Base-by-base conservation (phyloP, 495 filamentous ascomycete species). In the Penicillium ucsense region DNA sequence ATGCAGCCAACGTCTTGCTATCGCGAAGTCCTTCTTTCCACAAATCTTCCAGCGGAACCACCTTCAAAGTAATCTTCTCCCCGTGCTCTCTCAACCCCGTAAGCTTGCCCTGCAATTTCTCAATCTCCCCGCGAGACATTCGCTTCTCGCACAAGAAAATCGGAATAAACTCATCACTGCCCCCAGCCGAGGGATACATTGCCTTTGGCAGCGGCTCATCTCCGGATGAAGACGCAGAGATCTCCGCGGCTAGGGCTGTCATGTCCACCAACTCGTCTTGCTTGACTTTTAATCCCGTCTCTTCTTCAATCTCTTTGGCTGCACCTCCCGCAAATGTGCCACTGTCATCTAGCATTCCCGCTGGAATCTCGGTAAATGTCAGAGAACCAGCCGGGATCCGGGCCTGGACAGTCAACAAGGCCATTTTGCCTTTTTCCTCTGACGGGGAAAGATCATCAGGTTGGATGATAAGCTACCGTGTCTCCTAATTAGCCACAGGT, bases 271-370 rank as follows among this genome's bases (percentile, higher is more conserved):
- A 54, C 43, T 84, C 74, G 3, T 62, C 52, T 37, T 74, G 64
- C 10, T 66, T 61, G 37, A 85, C 78, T 45, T 68, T 69, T 33
- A 89, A 54, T 9, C 83, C 86, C 3, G 86, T 79, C 65, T 95
- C 89, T 64, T 95, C 87, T 27, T 80, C 52, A 42, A 95, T 90
- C 65, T 95, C 89, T 46, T 77, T 80, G 10, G 88, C 88, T 0
- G 89, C 89, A 3, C 75, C 76, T 3, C 89, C 88, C 5, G 76
- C 72, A 65, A 95, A 94, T 3, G 75, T 79, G 27, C 85, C 85
- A 35, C 65, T 71, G 49, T 86, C 81, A 55, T 94, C 89, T 6
- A 95, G 77, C 88, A 95, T 94, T 5, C 89, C 89, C 0, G 89
- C 89, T 0, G 89, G 89, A 12, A 95, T 70, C 60, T 95, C 89